Evolutionary conservation across 192 early-diverging fungal genomes (phyloP).

Genomic region (Entomortierella parvispora): DNA sequence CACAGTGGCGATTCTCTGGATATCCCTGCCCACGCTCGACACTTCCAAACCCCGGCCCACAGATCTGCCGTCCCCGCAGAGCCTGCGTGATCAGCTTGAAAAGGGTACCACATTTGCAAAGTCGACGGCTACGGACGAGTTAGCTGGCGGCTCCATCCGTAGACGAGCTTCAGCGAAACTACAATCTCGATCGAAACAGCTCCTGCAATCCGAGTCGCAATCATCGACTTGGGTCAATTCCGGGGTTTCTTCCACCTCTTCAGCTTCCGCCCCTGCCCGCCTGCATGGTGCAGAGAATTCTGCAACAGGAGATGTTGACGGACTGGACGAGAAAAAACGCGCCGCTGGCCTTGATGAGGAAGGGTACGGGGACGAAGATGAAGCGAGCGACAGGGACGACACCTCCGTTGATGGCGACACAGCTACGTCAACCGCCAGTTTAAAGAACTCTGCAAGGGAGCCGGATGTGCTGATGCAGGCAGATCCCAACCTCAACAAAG

Average conservation of each 20-base stretch:
- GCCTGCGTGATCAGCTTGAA: constrained; percentile 14
- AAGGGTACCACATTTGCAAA: background rate
- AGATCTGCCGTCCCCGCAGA: constrained; percentile 23
- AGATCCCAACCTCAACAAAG: constrained; percentile 44
- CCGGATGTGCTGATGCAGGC: constrained; percentile 43
- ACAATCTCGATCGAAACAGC: no score
- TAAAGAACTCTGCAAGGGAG: constrained; percentile 1
- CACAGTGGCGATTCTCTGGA: constrained; percentile 30
- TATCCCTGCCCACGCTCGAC: constrained; percentile 29
- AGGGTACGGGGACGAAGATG: background rate
- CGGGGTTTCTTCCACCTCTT: no score
- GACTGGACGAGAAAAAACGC: background rate
- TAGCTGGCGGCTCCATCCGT: background rate
- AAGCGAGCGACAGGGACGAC: constrained; percentile 11
- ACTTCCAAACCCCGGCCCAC: constrained; percentile 28
- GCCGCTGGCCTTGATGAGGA: background rate
- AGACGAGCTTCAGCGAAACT: background rate
- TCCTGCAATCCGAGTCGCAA: no score
- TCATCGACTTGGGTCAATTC: no score
- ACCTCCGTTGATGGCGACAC: constrained; percentile 6
- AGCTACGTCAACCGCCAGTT: background rate
- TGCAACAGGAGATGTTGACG: background rate
- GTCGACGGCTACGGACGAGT: background rate
- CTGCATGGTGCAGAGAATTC: no score
- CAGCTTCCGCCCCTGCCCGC: no score